Percentiles rank a stretch among this genome's conserved stretches.
Evolutionary conservation across 169 alveolate species (phyloP).

Genomic region (Babesia sp.): DNA sequence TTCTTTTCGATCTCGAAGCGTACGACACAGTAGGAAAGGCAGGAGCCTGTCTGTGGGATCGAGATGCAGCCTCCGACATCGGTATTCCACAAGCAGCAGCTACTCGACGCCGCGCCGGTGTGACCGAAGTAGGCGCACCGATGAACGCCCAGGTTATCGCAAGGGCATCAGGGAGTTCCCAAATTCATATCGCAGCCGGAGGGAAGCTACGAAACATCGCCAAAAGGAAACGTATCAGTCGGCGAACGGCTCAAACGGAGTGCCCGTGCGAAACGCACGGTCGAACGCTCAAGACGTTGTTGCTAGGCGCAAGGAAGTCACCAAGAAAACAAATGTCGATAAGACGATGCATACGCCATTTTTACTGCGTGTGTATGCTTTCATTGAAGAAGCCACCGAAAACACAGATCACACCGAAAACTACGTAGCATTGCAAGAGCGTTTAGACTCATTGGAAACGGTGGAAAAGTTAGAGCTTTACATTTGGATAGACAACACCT

Average conservation of each 20-base stretch:
- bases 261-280: not conserved
- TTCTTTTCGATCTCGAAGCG: not conserved
- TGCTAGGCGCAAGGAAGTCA: not conserved
- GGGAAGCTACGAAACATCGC: not conserved
- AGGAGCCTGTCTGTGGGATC: constrained; percentile 1
- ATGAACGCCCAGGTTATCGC: not conserved
- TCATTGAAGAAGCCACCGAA: constrained; percentile 10
- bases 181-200: not conserved
- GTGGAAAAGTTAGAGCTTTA: constrained; percentile 38
- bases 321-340: not conserved
- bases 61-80: not conserved
- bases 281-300: not conserved
- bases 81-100: constrained; percentile 1
- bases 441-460: constrained; percentile 17
- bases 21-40: not conserved
- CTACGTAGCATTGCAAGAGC: constrained; percentile 26
- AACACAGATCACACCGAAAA: not conserved
- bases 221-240: not conserved
- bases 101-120: constrained; percentile 18
- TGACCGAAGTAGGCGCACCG: constrained; percentile 2
- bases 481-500: constrained; percentile 49
- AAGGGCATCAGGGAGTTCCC: not conserved
- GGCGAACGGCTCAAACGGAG: not conserved
- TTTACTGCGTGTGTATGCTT: constrained; percentile 31
- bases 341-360: constrained; percentile 50